phyloP scores from a whole-genome alignment of 164 flowering plant species.

The Houttuynia cordata region DNA sequence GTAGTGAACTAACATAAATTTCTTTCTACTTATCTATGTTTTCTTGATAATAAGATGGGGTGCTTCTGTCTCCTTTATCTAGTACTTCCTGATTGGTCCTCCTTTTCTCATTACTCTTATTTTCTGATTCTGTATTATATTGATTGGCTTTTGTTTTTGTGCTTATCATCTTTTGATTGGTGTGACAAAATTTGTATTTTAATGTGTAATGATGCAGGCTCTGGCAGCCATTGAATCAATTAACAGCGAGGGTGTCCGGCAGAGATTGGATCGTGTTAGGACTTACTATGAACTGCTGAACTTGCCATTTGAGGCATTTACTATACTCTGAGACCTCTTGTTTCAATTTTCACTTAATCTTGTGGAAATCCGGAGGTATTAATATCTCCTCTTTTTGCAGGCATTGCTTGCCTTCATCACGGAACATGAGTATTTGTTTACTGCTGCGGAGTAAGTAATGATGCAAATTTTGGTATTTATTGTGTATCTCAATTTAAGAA shows the following conservation, averaged over 20 bases:
- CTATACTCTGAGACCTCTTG: not conserved
- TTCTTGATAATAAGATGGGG: too few species aligned
- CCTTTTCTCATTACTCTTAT: too few species aligned
- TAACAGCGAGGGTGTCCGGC: conserved; percentile 75
- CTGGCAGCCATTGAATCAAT: conserved; percentile 92
- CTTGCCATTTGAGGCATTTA: conserved; percentile 84
- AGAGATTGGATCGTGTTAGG: conserved; percentile 80
- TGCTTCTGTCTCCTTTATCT: too few species aligned
- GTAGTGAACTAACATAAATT: too few species aligned
- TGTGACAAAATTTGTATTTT: not conserved
- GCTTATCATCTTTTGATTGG: not conserved
- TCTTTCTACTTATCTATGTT: too few species aligned
- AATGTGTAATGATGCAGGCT: conserved; percentile 37
- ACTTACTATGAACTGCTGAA: conserved; percentile 88
- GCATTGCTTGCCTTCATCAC: conserved; percentile 85
- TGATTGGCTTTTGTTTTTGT: not conserved
- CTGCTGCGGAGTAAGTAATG: conserved; percentile 66
- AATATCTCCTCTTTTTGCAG: conserved; percentile 26
- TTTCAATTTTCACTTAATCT: not conserved
- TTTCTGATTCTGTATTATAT: too few species aligned
- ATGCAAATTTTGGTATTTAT: not conserved
- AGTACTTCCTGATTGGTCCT: too few species aligned
- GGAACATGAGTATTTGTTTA: conserved; percentile 72
- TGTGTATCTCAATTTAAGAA: not conserved
- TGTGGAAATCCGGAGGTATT: not conserved